Percentiles rank a stretch among this genome's conserved stretches.
These are phyloP conservation scores for Chenopodium suecicum DNA, from an alignment of 148 eudicot genomes.

Conservation along the genomic window DNA sequence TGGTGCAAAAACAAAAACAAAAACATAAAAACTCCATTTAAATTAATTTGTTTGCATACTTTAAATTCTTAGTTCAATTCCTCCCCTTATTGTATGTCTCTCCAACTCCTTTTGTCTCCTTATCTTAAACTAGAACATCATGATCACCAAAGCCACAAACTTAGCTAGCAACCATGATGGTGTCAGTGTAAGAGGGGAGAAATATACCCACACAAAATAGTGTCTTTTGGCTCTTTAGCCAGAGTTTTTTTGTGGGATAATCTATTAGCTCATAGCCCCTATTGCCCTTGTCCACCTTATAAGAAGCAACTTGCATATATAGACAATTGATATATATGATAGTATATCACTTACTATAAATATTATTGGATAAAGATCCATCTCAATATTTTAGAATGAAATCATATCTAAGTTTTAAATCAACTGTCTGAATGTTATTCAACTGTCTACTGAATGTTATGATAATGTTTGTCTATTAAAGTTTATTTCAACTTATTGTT, in stretches of 20 bases:
- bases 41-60: too few relatives aligned
- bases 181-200: conserved; percentile 25
- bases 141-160: conserved; percentile 28
- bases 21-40: too few relatives aligned
- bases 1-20: neutral
- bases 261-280: conserved; percentile 19
- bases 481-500: too few relatives aligned
- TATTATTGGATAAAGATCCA: neutral
- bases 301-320: conserved; percentile 24
- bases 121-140: conserved; percentile 26
- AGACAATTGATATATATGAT: neutral
- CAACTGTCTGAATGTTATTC: too few relatives aligned
- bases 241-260: conserved; percentile 21
- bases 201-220: neutral
- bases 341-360: neutral
- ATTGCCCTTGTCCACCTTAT: conserved; percentile 25
- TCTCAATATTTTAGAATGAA: too few relatives aligned
- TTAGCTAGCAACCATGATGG: conserved; percentile 26
- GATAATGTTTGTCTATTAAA: too few relatives aligned
- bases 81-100: neutral
- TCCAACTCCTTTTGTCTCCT: conserved; percentile 19
- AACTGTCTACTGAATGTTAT: too few relatives aligned
- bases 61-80: neutral
- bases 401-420: too few relatives aligned
- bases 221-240: conserved; percentile 17